Base-by-base conservation (phyloP, 495 filamentous ascomycete species). In the Monascus purpureus region DNA sequence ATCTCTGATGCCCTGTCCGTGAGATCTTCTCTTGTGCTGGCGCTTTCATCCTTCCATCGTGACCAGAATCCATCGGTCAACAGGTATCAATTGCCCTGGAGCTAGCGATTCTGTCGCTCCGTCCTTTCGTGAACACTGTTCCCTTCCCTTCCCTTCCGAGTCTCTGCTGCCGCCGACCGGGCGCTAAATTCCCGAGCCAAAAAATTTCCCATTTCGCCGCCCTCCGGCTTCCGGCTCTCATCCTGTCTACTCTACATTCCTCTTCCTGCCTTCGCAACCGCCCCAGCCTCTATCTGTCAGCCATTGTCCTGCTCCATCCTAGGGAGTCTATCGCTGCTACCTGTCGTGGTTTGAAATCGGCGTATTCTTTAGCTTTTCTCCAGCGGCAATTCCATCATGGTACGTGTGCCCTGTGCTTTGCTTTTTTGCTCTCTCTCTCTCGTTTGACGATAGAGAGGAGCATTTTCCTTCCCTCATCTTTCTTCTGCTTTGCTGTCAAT, bases 131-230 rank as follows among this genome's bases (percentile, higher is more conserved):
- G 7, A n/a, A 8, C 14, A 4, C 8, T 6, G 8, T 33, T 12
- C 23, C 24, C 16, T 8, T 22, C 8, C n/a, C 18, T 18, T 22
- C 9, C 2, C 2, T 8, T 13, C 7, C 28, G 6, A 13, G 7
- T 17, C 13, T 17, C 17, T 20, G 18, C 1, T 32, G 13, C 15
- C 7, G 29, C 18, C 9, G 13, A 3, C 8, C 9, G 15, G 22
- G 4, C 3, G 31, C 8, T 33, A 33, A 31, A 29, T n/a, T n/a
- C 28, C 37, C 45, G 40, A 38, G 41, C 57, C 54, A 51, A 59
- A 59, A 49, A n/a, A n/a, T n/a, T 52, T 61, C 59, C 57, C 48
- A 49, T 46, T 31, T 29, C 14, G n/a, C 27, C 4, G 12, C n/a
- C 27, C 27, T 31, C 29, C 29, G 29, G 22, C 19, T 31, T 17